Evolutionary conservation across 768 basidiomycete species (phyloP), one percentile per base, ranked within the genome.

Genomic region (Trichaptum fuscoviolaceum): DNA sequence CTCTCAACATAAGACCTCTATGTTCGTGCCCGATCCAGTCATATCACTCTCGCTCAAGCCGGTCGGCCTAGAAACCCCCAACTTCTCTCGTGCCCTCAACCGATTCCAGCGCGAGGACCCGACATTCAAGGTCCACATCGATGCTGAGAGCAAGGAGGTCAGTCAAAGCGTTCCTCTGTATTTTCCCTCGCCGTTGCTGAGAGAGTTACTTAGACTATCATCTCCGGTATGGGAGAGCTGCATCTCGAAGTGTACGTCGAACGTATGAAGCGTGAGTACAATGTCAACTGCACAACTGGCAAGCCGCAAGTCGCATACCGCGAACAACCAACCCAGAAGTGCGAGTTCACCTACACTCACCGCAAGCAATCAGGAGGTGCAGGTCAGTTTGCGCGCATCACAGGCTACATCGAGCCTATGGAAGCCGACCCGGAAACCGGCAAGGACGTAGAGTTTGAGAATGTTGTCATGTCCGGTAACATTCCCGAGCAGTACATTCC

Each of bases 181-280:
- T 27, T 26, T 57, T 62, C 57, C 61, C 26, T 23, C 63, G 30
- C 30, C 35, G 63, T 2, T 35, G 23, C 10, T 36, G 58, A 26
- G n/a, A 58, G 64, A 2, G 18, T 61, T n/a, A 26, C 23, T 20
- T 70, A 95, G 93, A 99, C 96, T 18, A 99, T 99, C 77, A 98
- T 99, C 70, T 98, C 96, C 34, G 97, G 97, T 24, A 99, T 99
- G 97, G 97, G 97, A 26, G 97, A 99, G 77, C 86, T 99, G 20
- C 97, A 99, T 75, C 85, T 99, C 25, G 97, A 99, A 74, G 96
- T 99, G 73, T 99, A 99, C 78, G 95, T 98, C 67, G 97, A 99
- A 75, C 93, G 97, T 57, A 98, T 99, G 95, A 90, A 88, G 71
- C 92, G 97, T 64, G 97, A 99, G 78, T 99, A 99, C 78, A 92